Evolutionary conservation across 306 rosid genomes (phyloP), one percentile per base, ranked within the genome.

Genomic region (Heteromeles arbutifolia): DNA sequence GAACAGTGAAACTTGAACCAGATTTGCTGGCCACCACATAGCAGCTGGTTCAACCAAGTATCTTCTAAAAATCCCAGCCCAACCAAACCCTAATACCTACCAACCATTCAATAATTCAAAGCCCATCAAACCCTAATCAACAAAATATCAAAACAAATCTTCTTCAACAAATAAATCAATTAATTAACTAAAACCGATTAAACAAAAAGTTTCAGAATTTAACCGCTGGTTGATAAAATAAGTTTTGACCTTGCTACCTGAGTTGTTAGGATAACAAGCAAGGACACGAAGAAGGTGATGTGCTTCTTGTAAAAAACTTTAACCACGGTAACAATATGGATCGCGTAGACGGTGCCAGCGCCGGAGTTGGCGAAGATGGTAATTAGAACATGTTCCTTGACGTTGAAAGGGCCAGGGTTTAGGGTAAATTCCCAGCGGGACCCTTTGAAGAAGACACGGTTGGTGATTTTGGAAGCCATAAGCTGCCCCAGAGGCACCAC

Each of bases 21-120:
- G 75, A 86, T 92, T 94, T 21, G 96, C 87, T 4, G 98, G 98
- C 98, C 98, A 94, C 98, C 97, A 94, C 98, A 94, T 94, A 45
- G 91, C 89, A 10, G 96, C 97, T 31, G 98, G 98, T 29, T 93
- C 98, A 25, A 93, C 98, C 72, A 93, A 73, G 74, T 93, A 90
- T 72, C 84, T 87, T 65, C 97, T 85, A 70, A 90, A 91, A 76
- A 93, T 91, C 56, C 98, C 97, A 34, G 98, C 98, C 98, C 98
- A 93, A 77, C 98, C 98, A 67, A 91, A 93, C 50, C 98, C 98
- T 63, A 93, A 82, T 45, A 91, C 97, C 97, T 93, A 64, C 78
- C 90, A 83, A 64, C 78, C 90, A 83, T 80, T 84, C 84, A 86
- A 70, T 5, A 26, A 7, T 78, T 82, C 82, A 86, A 67, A 68